These are phyloP conservation scores for Isatis lusitanica DNA, from an alignment of 441 rosid species.

Conservation along the genomic window DNA sequence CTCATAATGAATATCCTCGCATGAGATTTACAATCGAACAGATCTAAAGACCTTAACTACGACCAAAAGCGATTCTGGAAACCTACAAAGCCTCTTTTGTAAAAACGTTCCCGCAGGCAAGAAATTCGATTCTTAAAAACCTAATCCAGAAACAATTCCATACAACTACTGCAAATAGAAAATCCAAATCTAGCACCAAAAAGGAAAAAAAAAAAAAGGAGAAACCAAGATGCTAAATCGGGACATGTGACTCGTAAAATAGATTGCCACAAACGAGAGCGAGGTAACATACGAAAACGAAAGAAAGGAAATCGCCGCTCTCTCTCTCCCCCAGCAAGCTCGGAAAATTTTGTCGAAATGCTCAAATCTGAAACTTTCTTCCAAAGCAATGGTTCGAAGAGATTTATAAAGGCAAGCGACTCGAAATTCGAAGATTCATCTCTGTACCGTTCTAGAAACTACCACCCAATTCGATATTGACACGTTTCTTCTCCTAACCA, in stretches of 20 bases:
- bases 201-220: not conserved
- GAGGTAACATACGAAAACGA: constrained; percentile 26
- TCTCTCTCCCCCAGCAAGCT: constrained; percentile 9
- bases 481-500: constrained; percentile 38
- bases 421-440: not conserved
- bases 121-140: not conserved
- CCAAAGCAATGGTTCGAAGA: not conserved
- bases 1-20: not conserved
- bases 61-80: not conserved
- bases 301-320: not conserved
- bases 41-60: constrained; percentile 18
- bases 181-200: not conserved
- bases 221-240: constrained; percentile 14
- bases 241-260: not conserved
- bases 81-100: not conserved
- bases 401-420: constrained; percentile 27
- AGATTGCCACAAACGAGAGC: not conserved
- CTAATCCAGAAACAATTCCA: not conserved
- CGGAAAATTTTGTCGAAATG: not conserved
- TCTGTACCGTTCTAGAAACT: constrained; percentile 52
- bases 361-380: not conserved
- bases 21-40: not conserved
- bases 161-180: not conserved
- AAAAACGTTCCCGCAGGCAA: not conserved
- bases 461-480: constrained; percentile 31